These are phyloP conservation scores for Cucumis hystrix DNA, from an alignment of 306 rosid species.

Conservation along the genomic window DNA sequence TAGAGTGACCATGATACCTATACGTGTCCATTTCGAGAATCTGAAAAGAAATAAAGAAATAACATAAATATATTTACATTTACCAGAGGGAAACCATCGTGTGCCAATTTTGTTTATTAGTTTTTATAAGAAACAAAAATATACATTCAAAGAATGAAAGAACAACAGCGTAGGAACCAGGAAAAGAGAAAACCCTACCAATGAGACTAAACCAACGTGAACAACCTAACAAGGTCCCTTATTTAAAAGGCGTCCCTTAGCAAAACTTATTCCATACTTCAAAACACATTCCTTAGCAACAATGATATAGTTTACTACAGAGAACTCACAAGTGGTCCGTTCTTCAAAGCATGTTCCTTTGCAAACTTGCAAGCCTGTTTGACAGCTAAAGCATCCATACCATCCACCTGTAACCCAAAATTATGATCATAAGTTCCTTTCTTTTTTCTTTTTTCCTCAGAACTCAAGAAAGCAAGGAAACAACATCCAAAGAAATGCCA, in stretches of 20 bases:
- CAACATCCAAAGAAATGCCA: background rate
- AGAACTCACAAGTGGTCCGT: slow-evolving; percentile 88
- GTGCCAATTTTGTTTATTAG: background rate
- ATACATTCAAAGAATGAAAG: background rate
- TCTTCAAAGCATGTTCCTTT: slow-evolving; percentile 88
- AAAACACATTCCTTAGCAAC: background rate
- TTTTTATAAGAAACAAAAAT: background rate
- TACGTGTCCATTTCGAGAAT: slow-evolving; percentile 98
- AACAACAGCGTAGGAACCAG: background rate
- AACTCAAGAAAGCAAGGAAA: background rate
- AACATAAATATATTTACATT: slow-evolving; percentile 7
- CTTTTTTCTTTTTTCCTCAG: background rate
- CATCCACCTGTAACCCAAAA: slow-evolving; percentile 60
- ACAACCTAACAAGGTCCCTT: slow-evolving; percentile 37
- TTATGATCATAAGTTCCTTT: background rate
- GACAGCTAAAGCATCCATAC: slow-evolving; percentile 96
- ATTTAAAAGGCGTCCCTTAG: slow-evolving; percentile 75
- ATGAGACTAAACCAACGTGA: background rate
- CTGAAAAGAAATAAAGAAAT: slow-evolving; percentile 26
- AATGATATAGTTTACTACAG: background rate
- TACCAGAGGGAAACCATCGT: background rate
- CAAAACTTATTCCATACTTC: slow-evolving; percentile 30
- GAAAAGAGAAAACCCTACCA: background rate
- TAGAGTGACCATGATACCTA: slow-evolving; percentile 96
- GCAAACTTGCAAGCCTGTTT: slow-evolving; percentile 91